Conservation (phyloP, 805 yeast species). For the Yarrowia yakushimensis region DNA sequence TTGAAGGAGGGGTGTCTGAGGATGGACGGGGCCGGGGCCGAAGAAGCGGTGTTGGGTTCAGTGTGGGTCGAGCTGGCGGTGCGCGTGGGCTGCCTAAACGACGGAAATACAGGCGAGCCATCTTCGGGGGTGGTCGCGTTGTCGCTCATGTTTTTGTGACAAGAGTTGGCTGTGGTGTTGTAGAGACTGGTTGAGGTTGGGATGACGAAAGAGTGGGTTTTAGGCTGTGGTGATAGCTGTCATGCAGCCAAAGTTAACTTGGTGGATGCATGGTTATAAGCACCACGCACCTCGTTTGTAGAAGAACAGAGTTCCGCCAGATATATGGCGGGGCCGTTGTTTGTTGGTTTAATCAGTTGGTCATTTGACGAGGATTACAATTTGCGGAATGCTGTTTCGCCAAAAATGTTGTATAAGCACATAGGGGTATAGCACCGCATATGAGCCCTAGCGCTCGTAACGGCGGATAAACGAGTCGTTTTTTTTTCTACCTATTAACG, state of each 20-base stretch:
- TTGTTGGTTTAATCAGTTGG: not conserved
- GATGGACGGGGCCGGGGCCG: constrained; percentile 7
- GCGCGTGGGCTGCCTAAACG: not conserved
- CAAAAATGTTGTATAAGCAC: no score
- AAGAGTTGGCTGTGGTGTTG: not conserved
- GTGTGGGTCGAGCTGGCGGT: not conserved
- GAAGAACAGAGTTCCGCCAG: not conserved
- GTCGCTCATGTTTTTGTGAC: constrained; percentile 10
- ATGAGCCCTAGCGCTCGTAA: not conserved
- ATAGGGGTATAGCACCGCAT: not conserved
- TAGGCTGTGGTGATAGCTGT: constrained; percentile 20
- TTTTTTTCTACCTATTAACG: not conserved
- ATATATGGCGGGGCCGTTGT: not conserved
- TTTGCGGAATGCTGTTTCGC: no score
- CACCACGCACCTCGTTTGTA: not conserved
- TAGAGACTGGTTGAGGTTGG: not conserved
- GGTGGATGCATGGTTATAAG: not conserved
- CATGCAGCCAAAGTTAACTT: constrained; percentile 8
- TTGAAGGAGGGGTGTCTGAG: constrained; percentile 16
- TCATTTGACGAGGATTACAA: not conserved
- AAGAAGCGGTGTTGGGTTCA: not conserved
- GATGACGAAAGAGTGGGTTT: constrained; percentile 3
- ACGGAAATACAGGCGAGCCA: constrained; percentile 15
- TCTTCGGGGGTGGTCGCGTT: constrained; percentile 19
- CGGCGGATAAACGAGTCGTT: not conserved